Evolutionary conservation across 768 basidiomycete genomes (phyloP), one percentile per base, ranked within the genome.

Genomic region (Termitomyces sp.): DNA sequence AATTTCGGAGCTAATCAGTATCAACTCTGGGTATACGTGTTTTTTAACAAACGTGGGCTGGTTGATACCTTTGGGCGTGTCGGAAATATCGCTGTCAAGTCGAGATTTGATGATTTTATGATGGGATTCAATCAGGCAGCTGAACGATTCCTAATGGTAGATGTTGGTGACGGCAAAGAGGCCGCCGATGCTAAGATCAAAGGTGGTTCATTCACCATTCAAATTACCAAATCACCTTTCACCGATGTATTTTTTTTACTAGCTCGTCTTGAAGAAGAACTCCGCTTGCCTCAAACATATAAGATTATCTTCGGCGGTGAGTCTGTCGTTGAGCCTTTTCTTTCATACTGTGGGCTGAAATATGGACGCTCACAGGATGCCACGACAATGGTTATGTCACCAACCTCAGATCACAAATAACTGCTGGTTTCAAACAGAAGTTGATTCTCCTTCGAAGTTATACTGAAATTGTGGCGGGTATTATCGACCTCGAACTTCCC

Each of bases 131-230:
- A 87, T 66, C 82, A 85, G 67, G 83, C 86, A 11, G 72, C 80
- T 14, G 81, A 82, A 55, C 77, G 83, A 42, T 88, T 88, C 65
- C 68, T 80, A 50, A 81, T 89, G 70, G 75, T 86, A 32, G 87
- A 89, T 67, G 85, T 85, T 49, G 87, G 87, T 46, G 72, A 71
- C 57, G 81, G 76, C 48, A 89, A 89, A 70, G 87, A 89, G 73
- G 84, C 82, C 3, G 87, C 85, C 28, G 87, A 89, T 66, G 77
- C 82, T 43, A 89, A 89, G 70, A 80, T 89, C 65, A 87, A 85
- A 76, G 84, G 88, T 86, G 65, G 43, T 10, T 51, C 51, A 0
- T 32, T 37, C 15, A 17, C 24, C 2, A 3, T 32, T 26, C 30
- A n/a, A n/a, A n/a, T n/a, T n/a, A n/a, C n/a, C n/a, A 24, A 47